Evolutionary conservation across 1,284 basidiomycete species (phyloP), one percentile per base, ranked within the genome.

Genomic region (Puccinia triticina): DNA sequence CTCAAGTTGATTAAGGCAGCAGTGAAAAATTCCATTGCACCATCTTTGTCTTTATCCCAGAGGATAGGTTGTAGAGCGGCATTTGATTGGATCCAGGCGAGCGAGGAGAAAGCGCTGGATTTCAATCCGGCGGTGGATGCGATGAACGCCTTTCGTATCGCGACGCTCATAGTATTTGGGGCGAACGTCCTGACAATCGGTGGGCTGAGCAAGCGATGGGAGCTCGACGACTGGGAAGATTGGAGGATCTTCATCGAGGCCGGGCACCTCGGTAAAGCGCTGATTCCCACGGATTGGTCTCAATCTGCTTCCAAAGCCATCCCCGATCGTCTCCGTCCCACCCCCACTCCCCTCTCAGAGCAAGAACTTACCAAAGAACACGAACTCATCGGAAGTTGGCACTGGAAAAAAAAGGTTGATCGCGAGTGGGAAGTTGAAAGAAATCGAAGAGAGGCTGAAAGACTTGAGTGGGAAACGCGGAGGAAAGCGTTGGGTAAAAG

Each of bases 1-100:
- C 96, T 92, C 57, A 99, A 89, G 88, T 99, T 99, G 8, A n/a
- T n/a, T n/a, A 95, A 93, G 0, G 95, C 91, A 1, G 96, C 93
- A 0, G 95, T 94, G 48, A 98, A 96, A 86, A 99, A 98, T 88
- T 98, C 94, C 14, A 99, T 90, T 0, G 95, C 93, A 85, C 98
- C 96, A 57, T 95, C 93, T 86, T 99, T 96, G 87, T 99, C 97
- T 88, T 99, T 99, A 89, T 99, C 97, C 85, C 98, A 99, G 0
- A 92, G 89, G 73, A 99, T 92, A 0, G 88, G 85, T 0, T 91
- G 92, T 23, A 92, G 90, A 5, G 82, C 43, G 84, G 94, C 92
- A 48, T 93, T 92, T 46, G 89, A 89, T 66, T 90, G 90, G 1
- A 94, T 88, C 8, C 96, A 8, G 26, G 29, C 26, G 69, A 26